These are phyloP conservation scores for Carpinus viminea DNA, from an alignment of 306 rosid species.

Conservation along the genomic window DNA sequence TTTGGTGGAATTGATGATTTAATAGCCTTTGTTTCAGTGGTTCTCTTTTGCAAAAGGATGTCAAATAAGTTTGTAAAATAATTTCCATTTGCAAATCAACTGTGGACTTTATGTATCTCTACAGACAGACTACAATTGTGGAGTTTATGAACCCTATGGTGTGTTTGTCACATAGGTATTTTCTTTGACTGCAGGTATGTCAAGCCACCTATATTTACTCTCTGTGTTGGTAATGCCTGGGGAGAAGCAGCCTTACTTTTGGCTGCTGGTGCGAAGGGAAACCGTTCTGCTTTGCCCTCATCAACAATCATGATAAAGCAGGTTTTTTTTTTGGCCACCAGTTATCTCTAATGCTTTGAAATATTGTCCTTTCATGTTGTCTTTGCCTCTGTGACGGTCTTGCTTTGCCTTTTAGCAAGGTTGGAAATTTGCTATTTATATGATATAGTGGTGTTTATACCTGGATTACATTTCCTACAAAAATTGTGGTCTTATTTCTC, in stretches of 20 bases:
- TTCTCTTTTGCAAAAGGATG: background rate
- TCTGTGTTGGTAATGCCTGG: conserved; percentile 98
- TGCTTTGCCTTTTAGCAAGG: background rate
- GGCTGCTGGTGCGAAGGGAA: conserved; percentile 94
- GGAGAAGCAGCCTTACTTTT: conserved; percentile 99
- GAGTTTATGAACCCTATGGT: background rate
- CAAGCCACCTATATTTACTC: conserved; percentile 88
- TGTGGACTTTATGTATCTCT: background rate
- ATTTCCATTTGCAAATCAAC: background rate
- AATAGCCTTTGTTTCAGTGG: background rate
- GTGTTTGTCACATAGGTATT: conserved; percentile 23
- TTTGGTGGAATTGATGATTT: background rate
- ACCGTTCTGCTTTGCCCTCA: conserved; percentile 95
- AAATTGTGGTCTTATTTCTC: conserved; percentile 2
- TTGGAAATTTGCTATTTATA: background rate
- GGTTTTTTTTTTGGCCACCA: conserved; percentile 41
- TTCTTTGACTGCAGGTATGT: conserved; percentile 56
- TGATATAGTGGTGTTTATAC: background rate
- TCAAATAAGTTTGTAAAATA: background rate
- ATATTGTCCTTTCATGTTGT: conserved; percentile 1
- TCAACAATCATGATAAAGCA: conserved; percentile 95
- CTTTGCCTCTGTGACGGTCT: background rate
- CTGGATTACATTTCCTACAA: background rate
- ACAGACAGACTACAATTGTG: no score
- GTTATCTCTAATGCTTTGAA: conserved; percentile 16